phyloP scores from a whole-genome alignment of 2,329 filamentous ascomycete genomes.

The Fusarium oligoseptatum region DNA sequence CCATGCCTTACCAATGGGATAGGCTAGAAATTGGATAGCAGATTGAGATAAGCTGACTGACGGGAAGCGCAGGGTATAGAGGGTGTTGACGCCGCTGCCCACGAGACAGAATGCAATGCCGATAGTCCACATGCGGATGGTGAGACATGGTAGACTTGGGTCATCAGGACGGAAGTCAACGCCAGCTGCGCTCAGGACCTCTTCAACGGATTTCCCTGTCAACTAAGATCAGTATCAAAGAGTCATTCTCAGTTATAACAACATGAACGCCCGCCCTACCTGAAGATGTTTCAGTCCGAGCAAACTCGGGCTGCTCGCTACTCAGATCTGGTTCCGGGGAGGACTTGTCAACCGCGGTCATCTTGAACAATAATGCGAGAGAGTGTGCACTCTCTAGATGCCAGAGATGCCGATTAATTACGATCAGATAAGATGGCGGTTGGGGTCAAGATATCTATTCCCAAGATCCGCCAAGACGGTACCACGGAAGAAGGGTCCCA shows the following conservation, averaged over 20 bases:
- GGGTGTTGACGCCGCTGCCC: conserved; percentile 55
- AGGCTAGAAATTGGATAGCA: conserved; percentile 58
- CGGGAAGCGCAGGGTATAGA: conserved; percentile 55
- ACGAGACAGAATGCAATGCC: conserved; percentile 54
- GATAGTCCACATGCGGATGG: conserved; percentile 56
- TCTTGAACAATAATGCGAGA: background rate
- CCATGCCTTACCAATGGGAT: conserved; percentile 58
- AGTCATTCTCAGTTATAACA: background rate
- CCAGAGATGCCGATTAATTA: background rate
- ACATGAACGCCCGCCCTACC: background rate
- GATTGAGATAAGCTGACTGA: conserved; percentile 51
- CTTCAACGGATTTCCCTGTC: conserved; percentile 32
- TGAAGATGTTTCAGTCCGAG: conserved; percentile 20
- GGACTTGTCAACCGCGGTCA: background rate
- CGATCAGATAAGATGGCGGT: background rate
- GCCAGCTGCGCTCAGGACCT: conserved; percentile 49
- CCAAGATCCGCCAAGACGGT: background rate
- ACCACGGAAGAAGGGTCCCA: background rate
- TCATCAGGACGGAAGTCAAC: conserved; percentile 48
- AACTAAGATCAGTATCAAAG: background rate
- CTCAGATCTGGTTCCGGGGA: conserved; percentile 2
- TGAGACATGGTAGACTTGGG: conserved; percentile 50
- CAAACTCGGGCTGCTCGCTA: background rate
- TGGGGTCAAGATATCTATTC: background rate
- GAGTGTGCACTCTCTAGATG: background rate